Evolutionary conservation across 257 asterid species (phyloP).

Genomic region (Agastache rugosa): DNA sequence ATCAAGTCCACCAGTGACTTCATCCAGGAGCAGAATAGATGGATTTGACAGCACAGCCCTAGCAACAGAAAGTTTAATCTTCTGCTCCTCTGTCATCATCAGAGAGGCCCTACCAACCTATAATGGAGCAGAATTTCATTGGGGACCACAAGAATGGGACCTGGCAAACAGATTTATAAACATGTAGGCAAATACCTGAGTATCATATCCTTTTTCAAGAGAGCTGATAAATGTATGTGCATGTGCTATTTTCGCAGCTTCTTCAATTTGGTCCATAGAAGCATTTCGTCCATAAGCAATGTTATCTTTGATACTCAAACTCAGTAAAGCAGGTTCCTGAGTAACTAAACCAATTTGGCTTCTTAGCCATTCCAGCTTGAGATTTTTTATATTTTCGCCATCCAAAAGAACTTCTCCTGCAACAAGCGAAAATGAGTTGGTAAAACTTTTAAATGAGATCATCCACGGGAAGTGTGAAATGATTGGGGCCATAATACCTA

Average conservation of each 20-base stretch:
- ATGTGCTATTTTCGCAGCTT: constrained; percentile 98
- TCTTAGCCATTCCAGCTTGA: constrained; percentile 97
- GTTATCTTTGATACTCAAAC: constrained; percentile 94
- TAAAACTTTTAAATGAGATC: constrained; percentile 25
- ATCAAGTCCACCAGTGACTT: constrained; percentile 99
- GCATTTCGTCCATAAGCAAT: constrained; percentile 97
- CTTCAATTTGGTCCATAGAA: constrained; percentile 91
- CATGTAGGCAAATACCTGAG: constrained; percentile 69
- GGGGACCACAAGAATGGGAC: constrained; percentile 15
- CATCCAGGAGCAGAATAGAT: constrained; percentile 93
- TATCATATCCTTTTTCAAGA: constrained; percentile 85
- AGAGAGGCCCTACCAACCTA: constrained; percentile 93
- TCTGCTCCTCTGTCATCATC: constrained; percentile 93
- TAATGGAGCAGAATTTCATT: constrained; percentile 37
- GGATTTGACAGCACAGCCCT: constrained; percentile 98
- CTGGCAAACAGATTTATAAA: constrained; percentile 22
- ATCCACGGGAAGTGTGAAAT: constrained; percentile 23
- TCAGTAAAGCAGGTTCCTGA: constrained; percentile 98
- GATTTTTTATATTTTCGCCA: constrained; percentile 96
- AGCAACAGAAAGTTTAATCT: constrained; percentile 95
- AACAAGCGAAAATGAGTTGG: constrained; percentile 22
- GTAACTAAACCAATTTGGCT: constrained; percentile 98
- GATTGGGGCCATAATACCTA: constrained; percentile 57
- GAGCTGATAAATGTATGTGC: constrained; percentile 99
- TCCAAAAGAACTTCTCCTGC: constrained; percentile 99